Base-by-base conservation (phyloP, 2,329 filamentous ascomycete species). In the Hymenoscyphus infarciens region DNA sequence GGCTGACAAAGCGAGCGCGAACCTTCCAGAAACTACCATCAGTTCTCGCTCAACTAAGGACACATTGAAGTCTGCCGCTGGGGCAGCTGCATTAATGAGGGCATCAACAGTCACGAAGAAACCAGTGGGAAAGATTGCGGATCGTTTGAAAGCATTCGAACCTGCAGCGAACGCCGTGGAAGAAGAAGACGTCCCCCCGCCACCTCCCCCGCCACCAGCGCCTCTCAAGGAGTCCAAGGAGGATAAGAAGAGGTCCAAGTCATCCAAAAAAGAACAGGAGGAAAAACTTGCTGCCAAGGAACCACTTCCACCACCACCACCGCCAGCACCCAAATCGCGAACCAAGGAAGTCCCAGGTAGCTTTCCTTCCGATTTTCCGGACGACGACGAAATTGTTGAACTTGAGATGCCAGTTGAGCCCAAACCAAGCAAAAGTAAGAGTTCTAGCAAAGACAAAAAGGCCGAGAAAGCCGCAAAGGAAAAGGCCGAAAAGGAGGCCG, bases 101-200 rank as follows among this genome's bases (percentile, higher is more conserved):
- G 62, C 69, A 57, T 69, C 71, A 61, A 61, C 61, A 31, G 45
- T 70, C 33, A 75, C 76, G 59, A 83, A 81, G 68, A 85, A 82
- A 74, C 70, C 77, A 57, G 75, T 79, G 42, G 79, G 79, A 65
- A 85, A 82, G 72, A 81, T 86, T 71, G 79, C 83, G 61, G 82
- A 86, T 71, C 81, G 77, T 69, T 78, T 85, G 64, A 84, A 80
- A 73, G 79, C 81, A 33, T 86, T 86, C 69, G 82, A 87, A 74
- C 45, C 42, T 31, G 69, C 78, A 58, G 67, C 73, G 59, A 73
- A 77, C 59, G 76, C 80, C 55, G 65, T 61, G 49, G 64, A 57
- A 35, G 66, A 62, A 45, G 66, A 62, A 45, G 65, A 66, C 25
- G 64, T 65, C n/a, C 65, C 77, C 33, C 71, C 75, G 56, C 71